Evolutionary conservation across 1,139 yeast genomes (phyloP), one percentile per base, ranked within the genome.

Genomic region (Lodderomyces pseudojiufengensis): DNA sequence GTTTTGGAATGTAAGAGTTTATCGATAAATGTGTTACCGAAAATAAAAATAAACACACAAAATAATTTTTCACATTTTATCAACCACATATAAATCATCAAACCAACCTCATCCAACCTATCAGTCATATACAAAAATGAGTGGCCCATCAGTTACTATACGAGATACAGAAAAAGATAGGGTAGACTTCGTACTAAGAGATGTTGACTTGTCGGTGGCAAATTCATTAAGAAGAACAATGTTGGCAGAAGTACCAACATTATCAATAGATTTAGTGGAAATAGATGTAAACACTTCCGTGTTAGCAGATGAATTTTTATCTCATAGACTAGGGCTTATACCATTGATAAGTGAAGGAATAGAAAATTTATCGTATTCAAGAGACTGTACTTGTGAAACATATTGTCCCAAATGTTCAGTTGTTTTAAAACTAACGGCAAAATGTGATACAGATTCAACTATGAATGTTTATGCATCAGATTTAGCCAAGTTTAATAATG

Each of bases 341-440:
- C 98, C 99, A 1, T 67, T 92, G 36, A 83, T 83, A 45, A 82
- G 95, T 51, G 78, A 81, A 34, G 92, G 87, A 38, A 87, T 90
- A 33, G 96, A 88, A 40, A 70, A 77, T 42, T 61, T 86, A 46
- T 74, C 83, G 29, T 88, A 87, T 61, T 83, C 95, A 27, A 76
- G 97, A 53, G 98, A 92, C 59, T 92, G 99, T 61, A 88, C 95
- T 29, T 92, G 99, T 68, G 98, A 92, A 58, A 95, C 90, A 57
- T 92, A 92, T 63, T 92, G 99, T 63, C 88, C 87, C 41, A 83
- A 84, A 59, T 92, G 99, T 64, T 82, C 95, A 3, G 97, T 92
- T 21, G 86, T 83, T 47, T 73, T 92, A 42, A 82, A 84, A 44
- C 67, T 92, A 44, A 80, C 87, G 40, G 98, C 97, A 10, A 77